These are phyloP conservation scores for Termitomyces sp. DNA, from an alignment of 768 basidiomycete genomes.

Conservation along the genomic window DNA sequence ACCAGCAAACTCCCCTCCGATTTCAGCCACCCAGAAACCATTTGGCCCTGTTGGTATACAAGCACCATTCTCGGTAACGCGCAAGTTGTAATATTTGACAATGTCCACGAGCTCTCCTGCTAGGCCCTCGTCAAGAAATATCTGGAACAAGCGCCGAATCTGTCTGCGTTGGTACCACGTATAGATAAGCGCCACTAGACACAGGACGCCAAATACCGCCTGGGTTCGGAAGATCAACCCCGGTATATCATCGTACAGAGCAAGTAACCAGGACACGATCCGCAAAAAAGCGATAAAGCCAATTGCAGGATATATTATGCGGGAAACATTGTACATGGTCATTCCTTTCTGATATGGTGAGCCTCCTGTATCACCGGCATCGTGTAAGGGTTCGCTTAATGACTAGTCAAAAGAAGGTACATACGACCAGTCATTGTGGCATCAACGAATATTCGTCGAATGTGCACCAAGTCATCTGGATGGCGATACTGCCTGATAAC, in stretches of 20 bases:
- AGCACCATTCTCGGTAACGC: not conserved
- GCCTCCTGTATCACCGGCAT: not conserved
- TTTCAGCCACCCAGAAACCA: conserved; percentile 14
- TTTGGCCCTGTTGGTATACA: conserved; percentile 4
- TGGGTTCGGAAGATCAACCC: not conserved
- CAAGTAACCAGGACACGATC: not conserved
- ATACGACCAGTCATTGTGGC: conserved; percentile 10
- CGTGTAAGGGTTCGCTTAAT: not conserved
- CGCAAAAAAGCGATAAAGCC: not conserved
- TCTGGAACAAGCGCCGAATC: not conserved
- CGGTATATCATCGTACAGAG: not conserved
- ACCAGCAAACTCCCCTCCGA: conserved; percentile 7
- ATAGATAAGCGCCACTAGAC: not conserved
- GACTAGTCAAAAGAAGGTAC: not conserved
- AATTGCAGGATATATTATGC: not conserved
- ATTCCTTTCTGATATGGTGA: conserved; percentile 9
- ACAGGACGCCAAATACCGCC: not conserved
- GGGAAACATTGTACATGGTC: not conserved
- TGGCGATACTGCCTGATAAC: conserved; percentile 8
- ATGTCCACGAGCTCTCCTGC: conserved; percentile 9
- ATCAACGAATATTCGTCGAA: conserved; percentile 6
- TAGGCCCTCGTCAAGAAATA: conserved; percentile 3
- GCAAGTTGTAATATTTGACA: conserved; percentile 3
- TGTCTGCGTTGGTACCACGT: conserved; percentile 1
- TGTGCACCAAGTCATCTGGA: conserved; percentile 6